Evolutionary conservation across 1,139 yeast genomes (phyloP), one percentile per base, ranked within the genome.

Genomic region (Wickerhamiella pararugosa): DNA sequence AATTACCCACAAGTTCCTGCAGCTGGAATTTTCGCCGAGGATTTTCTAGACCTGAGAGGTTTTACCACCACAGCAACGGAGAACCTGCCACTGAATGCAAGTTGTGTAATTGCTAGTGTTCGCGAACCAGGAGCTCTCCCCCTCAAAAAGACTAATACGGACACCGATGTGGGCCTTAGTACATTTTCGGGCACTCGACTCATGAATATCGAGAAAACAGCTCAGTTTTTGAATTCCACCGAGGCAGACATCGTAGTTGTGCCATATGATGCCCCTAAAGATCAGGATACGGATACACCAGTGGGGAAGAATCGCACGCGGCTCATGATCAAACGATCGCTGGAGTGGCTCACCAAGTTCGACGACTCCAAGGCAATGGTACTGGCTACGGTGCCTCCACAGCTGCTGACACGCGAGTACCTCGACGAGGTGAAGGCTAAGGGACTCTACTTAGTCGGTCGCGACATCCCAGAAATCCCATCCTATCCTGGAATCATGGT

Each of bases 181-280:
- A 63, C 69, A 1, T 46, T 56, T 7, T 67, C 63, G 40, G 69
- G 69, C 10, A 49, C 58, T 39, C 53, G 56, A 29, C 51, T 54
- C 27, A 46, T 61, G 43, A 49, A 55, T 2, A 37, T 64, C 10
- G 44, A 45, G 3, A 50, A 47, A n/a, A 47, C 45, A 40, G 46
- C 40, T 43, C 47, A 43, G 46, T 59, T 41, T 52, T 52, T 10
- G 42, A 36, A 9, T 45, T 45, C 35, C 15, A 40, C 59, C 39
- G 38, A 45, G 27, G 60, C 65, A 4, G 64, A 60, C 36, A 35
- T 58, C 26, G 51, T 61, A 29, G 43, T 61, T 1, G 50, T 58
- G 3, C 55, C 57, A 5, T 58, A 59, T 1, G 67, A 63, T 47
- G 37, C 53, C 15, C 63, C 66, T 4, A 51, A 54, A 40, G 48